Conservation (phyloP, 768 basidiomycete genomes). For the Leccinellum luteum region DNA sequence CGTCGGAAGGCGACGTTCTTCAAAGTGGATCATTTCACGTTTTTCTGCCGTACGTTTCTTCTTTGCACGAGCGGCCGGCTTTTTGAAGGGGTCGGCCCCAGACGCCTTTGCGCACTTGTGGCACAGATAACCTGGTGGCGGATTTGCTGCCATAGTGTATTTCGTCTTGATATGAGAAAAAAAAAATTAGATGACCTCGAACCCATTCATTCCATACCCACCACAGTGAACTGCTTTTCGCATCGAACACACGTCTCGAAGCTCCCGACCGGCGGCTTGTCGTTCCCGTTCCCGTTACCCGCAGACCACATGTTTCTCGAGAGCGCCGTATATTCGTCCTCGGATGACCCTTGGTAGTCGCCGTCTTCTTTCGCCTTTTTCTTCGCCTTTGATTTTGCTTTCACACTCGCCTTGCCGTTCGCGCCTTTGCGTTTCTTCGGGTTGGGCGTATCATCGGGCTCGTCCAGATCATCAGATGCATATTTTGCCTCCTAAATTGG, state of each 20-base stretch:
- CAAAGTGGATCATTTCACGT: conserved; percentile 64
- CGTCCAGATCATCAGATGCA: conserved; percentile 76
- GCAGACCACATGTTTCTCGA: conserved; percentile 47
- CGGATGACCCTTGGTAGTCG: conserved; percentile 52
- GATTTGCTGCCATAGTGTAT: conserved; percentile 76
- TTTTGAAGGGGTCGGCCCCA: conserved; percentile 86
- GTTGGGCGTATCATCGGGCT: conserved; percentile 42
- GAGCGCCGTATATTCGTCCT: conserved; percentile 66
- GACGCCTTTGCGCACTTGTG: conserved; percentile 77
- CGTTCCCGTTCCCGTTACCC: conserved; percentile 28
- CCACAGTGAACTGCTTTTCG: conserved; percentile 83
- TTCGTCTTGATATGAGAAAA: conserved; percentile 53
- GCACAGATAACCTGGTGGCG: conserved; percentile 78
- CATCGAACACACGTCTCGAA: conserved; percentile 83
- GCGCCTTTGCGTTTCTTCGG: conserved; percentile 56
- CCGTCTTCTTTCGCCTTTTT: conserved; percentile 43
- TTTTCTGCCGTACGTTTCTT: conserved; percentile 64
- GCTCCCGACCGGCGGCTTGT: conserved; percentile 70
- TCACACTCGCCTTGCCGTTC: conserved; percentile 40
- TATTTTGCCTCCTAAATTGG: conserved; percentile 40
- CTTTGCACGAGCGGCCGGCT: conserved; percentile 57
- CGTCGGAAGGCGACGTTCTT: conserved; percentile 65
- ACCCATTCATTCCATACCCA: conserved; percentile 39
- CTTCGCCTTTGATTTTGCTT: conserved; percentile 39
- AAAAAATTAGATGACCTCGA: not conserved